Conservation (phyloP, 306 rosid species). For the Corylus americana region DNA sequence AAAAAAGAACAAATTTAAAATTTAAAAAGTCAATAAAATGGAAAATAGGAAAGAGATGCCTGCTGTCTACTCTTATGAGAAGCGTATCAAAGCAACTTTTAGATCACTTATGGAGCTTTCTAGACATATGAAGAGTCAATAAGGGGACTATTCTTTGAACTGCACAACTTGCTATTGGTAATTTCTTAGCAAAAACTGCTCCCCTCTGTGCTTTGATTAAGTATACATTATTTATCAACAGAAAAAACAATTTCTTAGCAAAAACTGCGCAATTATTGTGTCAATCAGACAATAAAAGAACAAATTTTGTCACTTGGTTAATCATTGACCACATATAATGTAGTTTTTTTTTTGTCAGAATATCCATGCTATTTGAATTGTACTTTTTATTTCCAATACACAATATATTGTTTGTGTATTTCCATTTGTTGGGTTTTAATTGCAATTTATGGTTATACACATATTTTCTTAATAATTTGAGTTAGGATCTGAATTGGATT, state of each 20-base stretch:
- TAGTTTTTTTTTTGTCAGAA: neutral
- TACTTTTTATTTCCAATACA: neutral
- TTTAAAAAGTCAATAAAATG: neutral
- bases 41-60: neutral
- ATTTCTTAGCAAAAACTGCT: neutral
- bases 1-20: neutral
- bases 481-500: conserved; percentile 18
- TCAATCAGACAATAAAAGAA: neutral
- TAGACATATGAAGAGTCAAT: neutral
- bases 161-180: neutral
- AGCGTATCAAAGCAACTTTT: neutral
- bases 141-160: neutral
- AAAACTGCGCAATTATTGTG: neutral
- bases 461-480: neutral
- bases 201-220: too few relatives aligned
- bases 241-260: too few relatives aligned
- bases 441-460: neutral
- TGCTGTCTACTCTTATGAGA: neutral
- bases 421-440: neutral
- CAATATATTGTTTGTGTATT: neutral
- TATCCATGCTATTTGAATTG: neutral
- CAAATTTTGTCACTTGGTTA: neutral
- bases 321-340: neutral
- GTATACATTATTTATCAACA: too few relatives aligned
- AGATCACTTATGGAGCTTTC: neutral